Percentiles rank a stretch among this genome's conserved stretches.
phyloP scores from a whole-genome alignment of 2,329 filamentous ascomycete species.

The Chalara sp. region DNA sequence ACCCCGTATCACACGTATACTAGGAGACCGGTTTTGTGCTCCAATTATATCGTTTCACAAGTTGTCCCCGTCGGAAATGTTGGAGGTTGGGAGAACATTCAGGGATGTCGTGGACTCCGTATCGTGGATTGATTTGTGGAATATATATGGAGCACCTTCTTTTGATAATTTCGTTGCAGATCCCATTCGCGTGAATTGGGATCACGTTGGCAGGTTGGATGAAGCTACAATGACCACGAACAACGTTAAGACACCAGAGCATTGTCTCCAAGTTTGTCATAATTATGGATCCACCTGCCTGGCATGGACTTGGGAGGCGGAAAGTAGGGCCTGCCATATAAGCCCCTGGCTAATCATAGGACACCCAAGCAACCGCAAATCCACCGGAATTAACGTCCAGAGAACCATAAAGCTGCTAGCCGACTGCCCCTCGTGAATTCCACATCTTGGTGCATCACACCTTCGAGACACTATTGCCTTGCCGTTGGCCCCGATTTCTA shows the following conservation, averaged over 20 bases:
- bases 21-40: slow-evolving; percentile 40
- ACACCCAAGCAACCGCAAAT: slow-evolving; percentile 25
- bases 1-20: slow-evolving; percentile 42
- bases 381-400: slow-evolving; percentile 33
- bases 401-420: not conserved
- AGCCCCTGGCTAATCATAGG: slow-evolving; percentile 46
- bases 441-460: no score
- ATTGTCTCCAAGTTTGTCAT: slow-evolving; percentile 37
- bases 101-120: not conserved
- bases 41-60: slow-evolving; percentile 8
- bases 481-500: no score
- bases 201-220: slow-evolving; percentile 45
- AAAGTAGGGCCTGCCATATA: slow-evolving; percentile 33
- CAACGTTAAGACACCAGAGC: slow-evolving; percentile 32
- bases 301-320: slow-evolving; percentile 44
- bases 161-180: slow-evolving; percentile 31
- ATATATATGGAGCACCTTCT: slow-evolving; percentile 37
- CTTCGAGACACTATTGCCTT: no score
- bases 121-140: slow-evolving; percentile 32
- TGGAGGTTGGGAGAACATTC: not conserved
- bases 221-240: slow-evolving; percentile 34
- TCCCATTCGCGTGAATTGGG: slow-evolving; percentile 33
- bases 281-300: slow-evolving; percentile 35
- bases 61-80: slow-evolving; percentile 2
- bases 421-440: not conserved